Percentiles rank a stretch among this genome's conserved stretches.
These are phyloP conservation scores for Lactarius trivialis DNA, from an alignment of 768 basidiomycete genomes.

Conservation along the genomic window DNA sequence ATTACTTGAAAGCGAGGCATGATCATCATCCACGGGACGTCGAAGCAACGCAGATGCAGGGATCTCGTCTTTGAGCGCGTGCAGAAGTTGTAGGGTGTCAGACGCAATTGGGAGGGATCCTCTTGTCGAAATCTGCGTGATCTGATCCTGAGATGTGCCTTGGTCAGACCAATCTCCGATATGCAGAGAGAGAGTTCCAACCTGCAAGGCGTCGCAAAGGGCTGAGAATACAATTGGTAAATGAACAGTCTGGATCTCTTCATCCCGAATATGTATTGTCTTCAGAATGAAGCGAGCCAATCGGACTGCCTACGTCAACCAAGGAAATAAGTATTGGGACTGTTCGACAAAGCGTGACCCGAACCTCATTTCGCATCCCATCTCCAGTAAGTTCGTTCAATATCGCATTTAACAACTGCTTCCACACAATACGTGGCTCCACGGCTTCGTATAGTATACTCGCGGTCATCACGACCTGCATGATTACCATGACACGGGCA, in stretches of 20 bases:
- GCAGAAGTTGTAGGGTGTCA: conserved; percentile 10
- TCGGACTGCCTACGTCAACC: conserved; percentile 46
- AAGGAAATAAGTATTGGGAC: conserved; percentile 2
- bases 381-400: conserved; percentile 47
- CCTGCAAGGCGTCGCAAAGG: conserved; percentile 57
- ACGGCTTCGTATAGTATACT: conserved; percentile 87
- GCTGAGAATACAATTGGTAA: conserved; percentile 72
- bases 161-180: not conserved
- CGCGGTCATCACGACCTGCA: conserved; percentile 67
- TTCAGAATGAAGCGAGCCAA: conserved; percentile 68
- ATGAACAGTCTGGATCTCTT: conserved; percentile 77
- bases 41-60: conserved; percentile 11
- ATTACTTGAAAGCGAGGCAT: not conserved
- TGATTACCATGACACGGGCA: conserved; percentile 26
- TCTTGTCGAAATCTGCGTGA: not conserved
- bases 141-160: conserved; percentile 1
- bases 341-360: conserved; percentile 7
- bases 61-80: conserved; percentile 14
- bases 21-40: not conserved
- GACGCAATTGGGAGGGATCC: conserved; percentile 8
- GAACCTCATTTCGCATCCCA: conserved; percentile 43
- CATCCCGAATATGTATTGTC: conserved; percentile 74
- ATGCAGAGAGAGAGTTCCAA: conserved; percentile 31
- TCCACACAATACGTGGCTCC: conserved; percentile 87
- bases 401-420: conserved; percentile 54